Evolutionary conservation across 176 grass and related monocot genomes (phyloP).

Genomic region (Hsuehochloa calcarea): DNA sequence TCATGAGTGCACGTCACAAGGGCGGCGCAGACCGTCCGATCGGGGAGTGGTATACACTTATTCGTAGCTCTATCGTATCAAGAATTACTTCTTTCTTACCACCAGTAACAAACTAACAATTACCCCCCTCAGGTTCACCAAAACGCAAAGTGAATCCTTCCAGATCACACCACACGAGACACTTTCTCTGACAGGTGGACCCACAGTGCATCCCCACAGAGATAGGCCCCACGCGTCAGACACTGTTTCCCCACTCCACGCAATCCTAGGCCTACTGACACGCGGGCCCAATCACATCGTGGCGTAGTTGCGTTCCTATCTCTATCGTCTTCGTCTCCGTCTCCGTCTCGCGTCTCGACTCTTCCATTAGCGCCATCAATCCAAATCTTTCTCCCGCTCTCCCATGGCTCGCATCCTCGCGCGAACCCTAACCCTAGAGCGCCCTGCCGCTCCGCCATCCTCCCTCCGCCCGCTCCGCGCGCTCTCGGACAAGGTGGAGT

Average conservation of each 20-base stretch:
- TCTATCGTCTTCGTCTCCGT: background rate
- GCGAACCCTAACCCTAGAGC: slow-evolving; percentile 47
- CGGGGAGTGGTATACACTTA: no score
- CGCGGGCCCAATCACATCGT: background rate
- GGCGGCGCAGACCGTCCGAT: background rate
- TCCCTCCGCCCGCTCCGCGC: background rate
- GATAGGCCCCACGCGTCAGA: background rate
- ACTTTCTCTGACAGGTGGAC: background rate
- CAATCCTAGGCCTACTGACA: background rate
- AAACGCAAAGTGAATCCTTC: background rate
- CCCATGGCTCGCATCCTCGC: slow-evolving; percentile 66
- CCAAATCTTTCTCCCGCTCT: background rate
- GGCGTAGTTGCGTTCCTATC: background rate
- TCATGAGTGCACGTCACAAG: background rate
- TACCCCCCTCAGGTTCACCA: no score
- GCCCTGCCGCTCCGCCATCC: background rate
- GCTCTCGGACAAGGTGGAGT: slow-evolving; percentile 50
- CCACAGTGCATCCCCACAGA: no score
- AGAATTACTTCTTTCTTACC: no score
- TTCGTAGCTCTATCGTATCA: no score
- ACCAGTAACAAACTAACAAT: no score
- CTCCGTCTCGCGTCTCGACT: slow-evolving; percentile 3
- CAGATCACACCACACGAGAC: background rate
- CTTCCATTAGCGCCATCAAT: background rate
- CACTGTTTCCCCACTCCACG: background rate